Percentiles rank a stretch among this genome's conserved stretches.
These are phyloP conservation scores for Dryas drummondii DNA, from an alignment of 306 rosid species.

Conservation along the genomic window DNA sequence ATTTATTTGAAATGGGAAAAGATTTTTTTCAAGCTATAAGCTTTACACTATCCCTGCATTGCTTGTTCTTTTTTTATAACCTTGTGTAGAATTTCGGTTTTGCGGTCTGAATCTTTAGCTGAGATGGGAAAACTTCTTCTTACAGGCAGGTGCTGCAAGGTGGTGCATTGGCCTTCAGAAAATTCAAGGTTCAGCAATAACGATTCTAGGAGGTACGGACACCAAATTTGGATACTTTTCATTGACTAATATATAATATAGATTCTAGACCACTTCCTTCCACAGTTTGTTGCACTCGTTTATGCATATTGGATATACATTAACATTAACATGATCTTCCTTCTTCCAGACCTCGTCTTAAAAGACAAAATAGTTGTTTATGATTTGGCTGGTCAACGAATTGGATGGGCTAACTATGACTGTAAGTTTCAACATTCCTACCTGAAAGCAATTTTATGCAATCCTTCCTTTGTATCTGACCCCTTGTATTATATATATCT, in stretches of 20 bases:
- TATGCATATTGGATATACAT: no score
- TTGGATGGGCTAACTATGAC: slow-evolving; percentile 95
- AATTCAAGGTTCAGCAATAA: slow-evolving; percentile 67
- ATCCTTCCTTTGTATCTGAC: neutral
- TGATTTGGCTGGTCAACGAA: slow-evolving; percentile 79
- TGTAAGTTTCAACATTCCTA: slow-evolving; percentile 66
- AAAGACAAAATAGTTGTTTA: slow-evolving; percentile 89
- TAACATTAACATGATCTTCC: slow-evolving; percentile 19
- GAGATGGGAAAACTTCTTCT: slow-evolving; percentile 23
- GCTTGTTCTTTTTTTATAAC: slow-evolving; percentile 1
- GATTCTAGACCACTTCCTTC: neutral
- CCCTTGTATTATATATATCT: neutral
- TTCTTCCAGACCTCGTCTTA: slow-evolving; percentile 77
- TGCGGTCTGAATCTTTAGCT: slow-evolving; percentile 13
- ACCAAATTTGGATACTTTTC: slow-evolving; percentile 13
- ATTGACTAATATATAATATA: neutral
- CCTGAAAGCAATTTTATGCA: neutral
- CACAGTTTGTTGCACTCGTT: neutral
- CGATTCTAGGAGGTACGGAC: slow-evolving; percentile 91
- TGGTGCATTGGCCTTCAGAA: slow-evolving; percentile 98
- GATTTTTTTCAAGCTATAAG: neutral
- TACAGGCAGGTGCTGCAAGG: slow-evolving; percentile 65
- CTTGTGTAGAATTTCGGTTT: slow-evolving; percentile 7
- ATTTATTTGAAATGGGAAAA: neutral
- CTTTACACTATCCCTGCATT: neutral